Percentiles rank a stretch among this genome's conserved stretches.
These are phyloP conservation scores for Annona squamosa DNA, from an alignment of 164 flowering plant species.

Conservation along the genomic window DNA sequence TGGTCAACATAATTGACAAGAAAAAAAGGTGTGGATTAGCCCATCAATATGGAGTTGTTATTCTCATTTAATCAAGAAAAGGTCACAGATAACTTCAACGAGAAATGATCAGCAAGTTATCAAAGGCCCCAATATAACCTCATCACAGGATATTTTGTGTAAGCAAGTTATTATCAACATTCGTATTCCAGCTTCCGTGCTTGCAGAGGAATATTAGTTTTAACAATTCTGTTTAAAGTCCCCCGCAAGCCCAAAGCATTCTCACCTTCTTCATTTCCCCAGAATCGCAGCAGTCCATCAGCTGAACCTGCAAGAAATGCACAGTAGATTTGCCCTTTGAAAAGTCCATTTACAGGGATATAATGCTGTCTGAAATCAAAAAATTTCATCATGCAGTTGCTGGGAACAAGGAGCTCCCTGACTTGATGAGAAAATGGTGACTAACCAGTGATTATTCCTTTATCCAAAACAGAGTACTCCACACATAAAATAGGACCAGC, in stretches of 20 bases:
- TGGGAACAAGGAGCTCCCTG: neutral
- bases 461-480: conserved; percentile 70
- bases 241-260: neutral
- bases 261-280: conserved; percentile 95
- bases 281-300: conserved; percentile 89
- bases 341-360: neutral
- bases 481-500: conserved; percentile 86
- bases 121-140: too few species aligned
- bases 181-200: too few species aligned
- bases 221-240: neutral
- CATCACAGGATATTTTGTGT: too few species aligned
- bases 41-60: too few species aligned
- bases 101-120: too few species aligned
- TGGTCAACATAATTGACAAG: neutral
- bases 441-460: conserved; percentile 88
- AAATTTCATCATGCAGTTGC: neutral
- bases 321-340: neutral
- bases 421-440: neutral
- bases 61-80: too few species aligned
- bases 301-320: conserved; percentile 62
- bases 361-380: neutral
- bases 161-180: too few species aligned
- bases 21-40: too few species aligned
- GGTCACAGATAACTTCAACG: too few species aligned
- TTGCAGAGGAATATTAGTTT: too few species aligned